Base-by-base conservation (phyloP, 352 stramenopile genomes). In the Globisporangium lucens region DNA sequence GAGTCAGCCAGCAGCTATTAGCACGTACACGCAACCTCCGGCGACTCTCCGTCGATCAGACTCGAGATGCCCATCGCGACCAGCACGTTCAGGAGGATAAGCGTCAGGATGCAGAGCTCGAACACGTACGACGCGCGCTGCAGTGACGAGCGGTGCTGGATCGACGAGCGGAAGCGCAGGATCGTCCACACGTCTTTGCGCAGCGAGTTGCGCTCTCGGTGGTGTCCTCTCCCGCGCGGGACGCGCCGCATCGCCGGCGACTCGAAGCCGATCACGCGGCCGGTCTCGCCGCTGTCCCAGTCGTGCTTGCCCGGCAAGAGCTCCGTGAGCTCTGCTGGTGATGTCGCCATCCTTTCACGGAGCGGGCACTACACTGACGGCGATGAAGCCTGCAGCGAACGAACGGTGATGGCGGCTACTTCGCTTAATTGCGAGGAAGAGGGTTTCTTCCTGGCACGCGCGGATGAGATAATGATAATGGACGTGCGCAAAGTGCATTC, bases 21-120 rank as follows among this genome's bases (percentile, higher is more conserved):
- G 30, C 30, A 55, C 65, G 36, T 47, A 70, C 65, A 70, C 12
- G 66, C 38, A 24, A 59, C 38, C 24, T 60, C 64, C 3, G 60
- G 55, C 20, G 68, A 33, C 0, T 67, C 46, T 17, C 67, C 56
- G 6, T 76, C 62, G 27, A 80, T 66, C 36, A 75, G 53, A 46
- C 61, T 70, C 33, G 81, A 91, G 46, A 85, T 71, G 58, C 77
- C 81, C 79, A 95, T 93, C 27, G 85, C 84, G 12, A 95, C 70
- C 55, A 89, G 63, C 24, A 95, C 87, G 57, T 95, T 93, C 29
- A 92, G 69, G 27, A 89, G 72, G 65, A 95, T 93, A 55, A 95
- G 77, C 33, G 85, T 75, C 17, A 95, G 74, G 29, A 95, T 79
- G 58, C 71, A 82, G 6, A 84, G 56, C 46, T 95, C 85, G 17